These are phyloP conservation scores for Cryphonectria carpinicola DNA, from an alignment of 2,329 filamentous ascomycete species.

Conservation along the genomic window DNA sequence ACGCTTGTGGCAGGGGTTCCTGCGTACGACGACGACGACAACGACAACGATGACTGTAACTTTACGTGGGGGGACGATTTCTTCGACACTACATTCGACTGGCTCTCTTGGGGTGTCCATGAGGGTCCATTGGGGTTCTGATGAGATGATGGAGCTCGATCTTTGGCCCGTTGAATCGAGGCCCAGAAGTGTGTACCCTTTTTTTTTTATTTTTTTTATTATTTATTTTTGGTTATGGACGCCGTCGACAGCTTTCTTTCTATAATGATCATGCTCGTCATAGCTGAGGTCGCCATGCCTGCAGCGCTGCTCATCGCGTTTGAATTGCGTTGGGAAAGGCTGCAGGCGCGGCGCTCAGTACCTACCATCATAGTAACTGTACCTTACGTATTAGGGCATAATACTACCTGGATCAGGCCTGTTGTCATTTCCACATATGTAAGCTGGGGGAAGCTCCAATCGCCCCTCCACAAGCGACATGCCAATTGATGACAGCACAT, in stretches of 20 bases:
- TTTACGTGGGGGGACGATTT: conserved; percentile 7
- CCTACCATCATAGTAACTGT: not conserved
- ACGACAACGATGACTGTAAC: too few relatives aligned
- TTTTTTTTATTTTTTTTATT: too few relatives aligned
- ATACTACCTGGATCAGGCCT: not conserved
- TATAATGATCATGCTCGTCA: not conserved
- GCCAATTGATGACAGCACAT: not conserved
- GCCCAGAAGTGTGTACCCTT: not conserved
- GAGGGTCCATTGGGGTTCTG: not conserved
- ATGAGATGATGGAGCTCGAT: too few relatives aligned
- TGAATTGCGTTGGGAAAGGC: not conserved
- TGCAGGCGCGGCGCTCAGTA: not conserved
- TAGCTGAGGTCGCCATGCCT: not conserved
- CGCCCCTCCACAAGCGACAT: not conserved
- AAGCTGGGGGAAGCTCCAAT: not conserved
- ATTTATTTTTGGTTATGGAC: not conserved
- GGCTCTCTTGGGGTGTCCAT: conserved; percentile 12
- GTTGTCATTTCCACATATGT: not conserved
- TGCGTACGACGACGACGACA: not conserved
- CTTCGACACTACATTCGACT: conserved; percentile 11
- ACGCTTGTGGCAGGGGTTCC: not conserved
- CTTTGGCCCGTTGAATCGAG: not conserved
- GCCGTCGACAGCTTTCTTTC: not conserved
- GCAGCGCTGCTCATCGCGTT: not conserved
- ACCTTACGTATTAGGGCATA: too few relatives aligned